Evolutionary conservation across 129 eudicot genomes (phyloP), one percentile per base, ranked within the genome.

Genomic region (Flaveria brownii): DNA sequence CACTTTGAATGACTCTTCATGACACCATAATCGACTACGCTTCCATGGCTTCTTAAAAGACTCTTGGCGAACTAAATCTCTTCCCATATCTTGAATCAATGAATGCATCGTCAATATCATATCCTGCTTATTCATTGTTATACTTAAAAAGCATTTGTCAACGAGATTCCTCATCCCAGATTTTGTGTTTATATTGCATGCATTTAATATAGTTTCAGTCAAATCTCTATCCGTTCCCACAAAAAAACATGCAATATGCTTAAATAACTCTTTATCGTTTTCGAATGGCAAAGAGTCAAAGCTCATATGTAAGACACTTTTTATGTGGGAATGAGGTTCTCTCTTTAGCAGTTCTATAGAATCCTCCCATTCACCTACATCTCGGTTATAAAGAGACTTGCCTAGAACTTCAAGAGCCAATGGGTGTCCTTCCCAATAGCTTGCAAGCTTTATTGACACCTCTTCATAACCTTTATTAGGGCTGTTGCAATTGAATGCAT

Each of bases 181-280:
- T 10, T 0, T 9, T 5, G 85, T 73, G 41, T 9, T 30, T 43
- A 77, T 25, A 16, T 30, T 17, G 25, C 83, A 84, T 9, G 74
- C 78, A 14, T 73, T 47, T 2, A 81, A 20, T 61, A 84, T 20
- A 18, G 46, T 47, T 12, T 68, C 76, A 0, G 65, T 42, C 0
- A 2, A 1, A 59, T 59, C 20, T 46, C 41, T 80, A 36, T 72
- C 62, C 8, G 22, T 50, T 50, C 77, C 82, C 17, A 33, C 70
- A 65, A 75, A 80, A 51, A 80, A 79, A 80, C 79, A 84, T 2
- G 84, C 76, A 76, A 84, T 64, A 18, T 84, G 70, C 36, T 70
- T 61, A 43, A 84, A 79, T 26, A 84, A 46, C 10, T 65, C 54
- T 43, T 28, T 79, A 23, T 84, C 87, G 12, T 63, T 49, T 20